phyloP scores from a whole-genome alignment of 306 rosid species.

The Corylus avellana region DNA sequence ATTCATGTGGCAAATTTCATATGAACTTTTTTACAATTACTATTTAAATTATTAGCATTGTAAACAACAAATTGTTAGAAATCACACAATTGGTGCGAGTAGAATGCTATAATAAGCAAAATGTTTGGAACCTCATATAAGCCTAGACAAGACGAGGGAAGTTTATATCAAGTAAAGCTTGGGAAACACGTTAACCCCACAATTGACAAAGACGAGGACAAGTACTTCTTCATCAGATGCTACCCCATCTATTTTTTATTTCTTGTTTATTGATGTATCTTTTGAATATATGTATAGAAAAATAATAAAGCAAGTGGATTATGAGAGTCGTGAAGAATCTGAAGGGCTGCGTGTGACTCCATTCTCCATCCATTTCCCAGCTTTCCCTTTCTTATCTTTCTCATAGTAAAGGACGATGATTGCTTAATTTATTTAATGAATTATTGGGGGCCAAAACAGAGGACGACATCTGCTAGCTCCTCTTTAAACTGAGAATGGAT shows the following conservation, averaged over 20 bases:
- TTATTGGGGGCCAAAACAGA: background rate
- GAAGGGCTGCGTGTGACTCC: constrained; percentile 14
- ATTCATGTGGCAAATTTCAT: too few species aligned
- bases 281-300: background rate
- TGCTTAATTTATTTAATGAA: background rate
- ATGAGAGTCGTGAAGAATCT: constrained; percentile 31
- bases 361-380: background rate
- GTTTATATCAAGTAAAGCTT: constrained; percentile 14
- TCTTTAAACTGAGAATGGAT: background rate
- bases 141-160: background rate
- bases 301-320: constrained; percentile 13
- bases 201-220: background rate
- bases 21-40: too few species aligned
- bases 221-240: background rate
- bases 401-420: background rate
- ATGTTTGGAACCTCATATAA: background rate
- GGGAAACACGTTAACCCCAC: constrained; percentile 34
- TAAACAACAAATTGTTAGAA: too few species aligned
- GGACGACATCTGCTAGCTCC: background rate
- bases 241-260: background rate
- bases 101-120: too few species aligned
- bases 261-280: background rate
- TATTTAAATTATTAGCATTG: too few species aligned
- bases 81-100: too few species aligned
- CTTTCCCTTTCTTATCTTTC: background rate